Evolutionary conservation across 345 rosid genomes (phyloP).

Genomic region (Rhodamnia argentea): DNA sequence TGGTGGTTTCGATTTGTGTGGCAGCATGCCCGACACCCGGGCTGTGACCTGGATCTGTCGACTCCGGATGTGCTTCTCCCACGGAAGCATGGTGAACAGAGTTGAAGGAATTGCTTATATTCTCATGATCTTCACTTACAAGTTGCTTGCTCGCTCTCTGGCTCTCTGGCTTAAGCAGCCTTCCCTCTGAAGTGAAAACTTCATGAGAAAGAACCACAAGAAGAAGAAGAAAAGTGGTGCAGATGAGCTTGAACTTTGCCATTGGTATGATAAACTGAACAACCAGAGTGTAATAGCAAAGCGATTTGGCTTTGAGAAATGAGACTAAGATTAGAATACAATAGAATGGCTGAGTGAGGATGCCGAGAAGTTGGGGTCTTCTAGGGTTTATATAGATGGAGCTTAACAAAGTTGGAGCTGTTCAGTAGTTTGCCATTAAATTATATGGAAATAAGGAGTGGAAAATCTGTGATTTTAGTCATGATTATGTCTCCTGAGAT

Average conservation of each 20-base stretch:
- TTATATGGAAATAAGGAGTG: background rate
- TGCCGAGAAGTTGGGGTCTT: background rate
- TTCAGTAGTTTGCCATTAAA: background rate
- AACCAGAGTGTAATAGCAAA: background rate
- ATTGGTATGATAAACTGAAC: background rate
- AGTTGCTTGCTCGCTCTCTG: background rate
- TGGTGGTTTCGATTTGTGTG: background rate
- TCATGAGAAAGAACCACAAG: background rate
- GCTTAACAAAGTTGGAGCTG: background rate
- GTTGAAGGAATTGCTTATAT: background rate
- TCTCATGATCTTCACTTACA: background rate
- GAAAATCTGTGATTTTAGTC: background rate
- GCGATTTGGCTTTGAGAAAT: background rate
- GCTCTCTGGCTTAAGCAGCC: background rate
- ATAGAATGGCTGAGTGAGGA: background rate
- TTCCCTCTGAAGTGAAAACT: background rate
- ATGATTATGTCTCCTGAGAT: background rate
- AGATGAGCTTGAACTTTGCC: background rate
- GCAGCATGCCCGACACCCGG: background rate
- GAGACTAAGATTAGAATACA: background rate
- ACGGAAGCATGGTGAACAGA: background rate
- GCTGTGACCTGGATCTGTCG: background rate
- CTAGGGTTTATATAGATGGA: background rate
- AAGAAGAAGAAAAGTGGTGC: background rate
- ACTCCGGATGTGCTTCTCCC: background rate